These are phyloP conservation scores for Lactarius sp. DNA, from an alignment of 768 basidiomycete species.

Conservation along the genomic window DNA sequence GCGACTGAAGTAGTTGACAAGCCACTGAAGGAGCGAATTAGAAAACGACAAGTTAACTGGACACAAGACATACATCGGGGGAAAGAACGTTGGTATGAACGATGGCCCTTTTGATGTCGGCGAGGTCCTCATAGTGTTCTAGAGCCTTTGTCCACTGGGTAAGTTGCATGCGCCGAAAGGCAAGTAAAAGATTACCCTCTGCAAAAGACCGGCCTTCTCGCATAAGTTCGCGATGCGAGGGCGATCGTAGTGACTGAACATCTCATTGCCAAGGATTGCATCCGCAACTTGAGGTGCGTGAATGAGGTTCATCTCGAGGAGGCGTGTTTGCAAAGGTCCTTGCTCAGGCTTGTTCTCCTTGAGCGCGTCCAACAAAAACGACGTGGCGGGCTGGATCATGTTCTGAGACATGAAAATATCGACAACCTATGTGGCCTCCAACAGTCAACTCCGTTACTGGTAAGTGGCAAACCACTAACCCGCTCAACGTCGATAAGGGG, in stretches of 20 bases:
- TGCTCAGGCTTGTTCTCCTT: constrained; percentile 99
- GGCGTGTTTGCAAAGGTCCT: constrained; percentile 89
- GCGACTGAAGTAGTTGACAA: constrained; percentile 94
- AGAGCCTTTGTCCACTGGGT: constrained; percentile 60
- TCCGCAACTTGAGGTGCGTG: constrained; percentile 99
- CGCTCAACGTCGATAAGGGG: constrained; percentile 92
- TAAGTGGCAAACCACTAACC: constrained; percentile 39
- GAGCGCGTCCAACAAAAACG: constrained; percentile 93
- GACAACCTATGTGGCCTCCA: constrained; percentile 57
- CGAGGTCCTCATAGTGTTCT: constrained; percentile 95
- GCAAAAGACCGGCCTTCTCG: constrained; percentile 95
- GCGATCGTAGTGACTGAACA: constrained; percentile 96
- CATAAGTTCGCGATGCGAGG: constrained; percentile 97
- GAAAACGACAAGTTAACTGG: not conserved
- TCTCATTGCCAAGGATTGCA: constrained; percentile 97
- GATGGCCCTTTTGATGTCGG: constrained; percentile 98
- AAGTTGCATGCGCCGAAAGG: not conserved
- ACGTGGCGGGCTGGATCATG: constrained; percentile 98
- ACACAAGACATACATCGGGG: constrained; percentile 56
- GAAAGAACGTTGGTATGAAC: constrained; percentile 85
- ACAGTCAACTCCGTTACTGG: not conserved
- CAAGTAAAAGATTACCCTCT: constrained; percentile 55
- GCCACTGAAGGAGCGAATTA: constrained; percentile 57
- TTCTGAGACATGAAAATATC: constrained; percentile 99
- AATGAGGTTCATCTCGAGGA: constrained; percentile 96